A percentile compares a stretch with the other conserved stretches of the same genome.
These are phyloP conservation scores for Cladosporium halotolerans DNA, from an alignment of 2,329 filamentous ascomycete genomes.

Conservation along the genomic window DNA sequence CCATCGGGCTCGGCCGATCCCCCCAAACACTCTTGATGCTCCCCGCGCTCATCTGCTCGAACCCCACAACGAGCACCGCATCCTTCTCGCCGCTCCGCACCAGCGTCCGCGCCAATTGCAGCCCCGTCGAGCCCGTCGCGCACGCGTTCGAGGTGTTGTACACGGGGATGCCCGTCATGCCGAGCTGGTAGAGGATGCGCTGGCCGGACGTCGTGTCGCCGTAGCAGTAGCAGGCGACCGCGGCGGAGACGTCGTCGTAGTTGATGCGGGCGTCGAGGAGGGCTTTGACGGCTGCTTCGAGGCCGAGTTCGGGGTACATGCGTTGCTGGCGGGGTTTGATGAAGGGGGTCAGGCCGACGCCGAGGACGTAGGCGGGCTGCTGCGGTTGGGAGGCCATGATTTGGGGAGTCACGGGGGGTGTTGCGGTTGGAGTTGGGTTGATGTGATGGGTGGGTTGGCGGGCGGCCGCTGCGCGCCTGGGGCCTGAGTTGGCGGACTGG, in stretches of 20 bases:
- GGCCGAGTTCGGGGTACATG: constrained; percentile 89
- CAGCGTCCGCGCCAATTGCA: constrained; percentile 75
- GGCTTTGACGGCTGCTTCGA: constrained; percentile 85
- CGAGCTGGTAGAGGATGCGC: constrained; percentile 97
- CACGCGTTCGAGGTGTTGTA: constrained; percentile 99
- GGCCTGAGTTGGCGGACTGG: no score
- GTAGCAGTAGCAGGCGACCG: constrained; percentile 94
- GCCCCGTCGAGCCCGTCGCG: constrained; percentile 82
- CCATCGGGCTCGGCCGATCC: constrained; percentile 74
- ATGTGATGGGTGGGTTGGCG: no score
- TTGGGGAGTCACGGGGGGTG: no score
- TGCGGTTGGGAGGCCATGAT: background rate
- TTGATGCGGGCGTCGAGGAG: constrained; percentile 80
- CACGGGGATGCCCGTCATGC: constrained; percentile 91
- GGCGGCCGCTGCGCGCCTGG: no score
- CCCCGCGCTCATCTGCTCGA: constrained; percentile 95
- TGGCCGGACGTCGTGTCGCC: constrained; percentile 93
- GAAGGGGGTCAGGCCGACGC: constrained; percentile 98
- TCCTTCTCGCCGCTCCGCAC: constrained; percentile 68
- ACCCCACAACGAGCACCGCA: constrained; percentile 85
- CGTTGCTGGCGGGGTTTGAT: constrained; percentile 92
- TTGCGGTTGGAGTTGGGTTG: no score
- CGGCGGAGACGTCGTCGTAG: constrained; percentile 94
- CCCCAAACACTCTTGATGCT: constrained; percentile 75
- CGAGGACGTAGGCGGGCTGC: constrained; percentile 79